Base-by-base conservation (phyloP, 345 rosid species). In the Gossypioides kirkii region DNA sequence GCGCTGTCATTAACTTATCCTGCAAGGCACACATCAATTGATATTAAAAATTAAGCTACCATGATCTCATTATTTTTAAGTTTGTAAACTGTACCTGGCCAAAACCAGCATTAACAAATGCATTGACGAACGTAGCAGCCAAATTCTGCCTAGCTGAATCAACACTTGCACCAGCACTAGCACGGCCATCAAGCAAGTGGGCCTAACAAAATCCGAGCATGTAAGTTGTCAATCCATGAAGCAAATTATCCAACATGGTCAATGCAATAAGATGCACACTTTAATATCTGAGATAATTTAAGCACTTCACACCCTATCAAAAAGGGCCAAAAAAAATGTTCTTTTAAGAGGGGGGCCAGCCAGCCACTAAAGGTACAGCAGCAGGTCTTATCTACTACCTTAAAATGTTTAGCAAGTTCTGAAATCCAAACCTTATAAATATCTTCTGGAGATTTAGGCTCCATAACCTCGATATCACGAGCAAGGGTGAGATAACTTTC, bases 401-500 rank as follows among this genome's bases (percentile, higher is more conserved):
- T n/a, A 50, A 11, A 67, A 67, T 20, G 17, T 67, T 22, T 43
- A 53, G 17, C 9, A 41, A 32, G 43, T 56, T 63, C 58, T 18
- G 45, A 60, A 4, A 60, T 80, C 72, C 81, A 54, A 58, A 95
- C 99, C 97, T 95, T 95, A 74, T 95, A 95, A 77, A 95, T 90
- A 74, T 91, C 98, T 82, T 95, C 98, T 60, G 96, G 98, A 54
- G 97, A 87, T 78, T 92, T 95, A 69, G 97, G 88, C 82, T 95
- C 99, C 99, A 95, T 92, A 79, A 95, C 99, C 87, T 95, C 99
- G 45, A 95, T 89, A 87, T 92, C 99, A 70, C 97, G 94, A 74
- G 98, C 98, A 80, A 95, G 99, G 3, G 94, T 83, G 66, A 95
- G 89, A 81, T 92, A 95, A 69, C 97, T 94, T 82, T 92, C 99